Conservation (phyloP, 352 stramenopile genomes). For the Phytophthora sansomeana region DNA sequence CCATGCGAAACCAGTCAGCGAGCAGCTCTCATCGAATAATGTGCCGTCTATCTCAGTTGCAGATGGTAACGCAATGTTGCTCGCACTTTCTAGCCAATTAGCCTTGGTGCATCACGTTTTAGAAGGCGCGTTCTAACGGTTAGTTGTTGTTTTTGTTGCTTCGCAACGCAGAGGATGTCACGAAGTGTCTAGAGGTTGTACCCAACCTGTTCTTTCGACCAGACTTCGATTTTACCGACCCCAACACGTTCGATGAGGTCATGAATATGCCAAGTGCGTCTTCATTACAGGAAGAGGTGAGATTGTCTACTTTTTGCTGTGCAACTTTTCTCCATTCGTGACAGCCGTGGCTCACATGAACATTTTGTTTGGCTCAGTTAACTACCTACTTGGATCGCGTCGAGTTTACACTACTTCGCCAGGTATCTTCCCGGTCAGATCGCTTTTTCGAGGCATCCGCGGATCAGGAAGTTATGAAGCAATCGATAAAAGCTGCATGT, state of each 20-base stretch:
- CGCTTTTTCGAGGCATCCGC: conserved; percentile 87
- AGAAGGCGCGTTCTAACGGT: not conserved
- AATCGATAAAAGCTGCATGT: conserved; percentile 78
- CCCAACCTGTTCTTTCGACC: conserved; percentile 85
- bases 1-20: conserved; percentile 74
- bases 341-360: conserved; percentile 3
- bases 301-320: conserved; percentile 1
- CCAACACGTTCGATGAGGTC: conserved; percentile 81
- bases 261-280: conserved; percentile 69
- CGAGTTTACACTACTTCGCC: conserved; percentile 85
- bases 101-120: not conserved
- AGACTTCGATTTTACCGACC: conserved; percentile 80
- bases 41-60: conserved; percentile 83
- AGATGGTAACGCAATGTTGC: conserved; percentile 50
- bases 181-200: conserved; percentile 78
- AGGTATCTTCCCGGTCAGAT: conserved; percentile 87
- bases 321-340: not conserved
- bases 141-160: conserved; percentile 10
- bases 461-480: conserved; percentile 89
- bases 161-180: conserved; percentile 67
- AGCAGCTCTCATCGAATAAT: conserved; percentile 87
- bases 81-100: not conserved
- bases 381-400: conserved; percentile 86
- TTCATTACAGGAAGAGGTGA: conserved; percentile 78
- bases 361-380: conserved; percentile 43